Evolutionary conservation across 306 rosid species (phyloP).

Genomic region (Hippophae rhamnoides): DNA sequence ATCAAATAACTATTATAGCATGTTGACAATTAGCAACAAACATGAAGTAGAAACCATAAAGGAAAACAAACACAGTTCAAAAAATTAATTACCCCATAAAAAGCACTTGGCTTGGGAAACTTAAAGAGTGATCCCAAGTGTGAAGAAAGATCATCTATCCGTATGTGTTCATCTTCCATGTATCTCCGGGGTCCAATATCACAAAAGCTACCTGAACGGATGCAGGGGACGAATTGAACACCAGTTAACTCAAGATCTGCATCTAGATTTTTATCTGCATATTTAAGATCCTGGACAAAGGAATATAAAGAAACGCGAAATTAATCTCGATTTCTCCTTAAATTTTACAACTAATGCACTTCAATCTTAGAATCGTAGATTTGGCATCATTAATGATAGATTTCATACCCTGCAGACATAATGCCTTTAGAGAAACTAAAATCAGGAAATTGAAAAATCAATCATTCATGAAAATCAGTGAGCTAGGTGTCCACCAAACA

Average conservation of each 20-base stretch:
- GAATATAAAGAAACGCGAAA: conserved; percentile 13
- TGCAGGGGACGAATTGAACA: conserved; percentile 44
- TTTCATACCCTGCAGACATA: too few species aligned
- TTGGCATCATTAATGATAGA: background rate
- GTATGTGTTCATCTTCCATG: conserved; percentile 98
- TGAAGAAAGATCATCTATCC: conserved; percentile 70
- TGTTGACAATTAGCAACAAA: conserved; percentile 9
- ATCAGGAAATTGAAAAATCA: too few species aligned
- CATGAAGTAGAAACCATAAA: conserved; percentile 3
- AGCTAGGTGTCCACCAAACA: too few species aligned
- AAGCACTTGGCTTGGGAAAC: conserved; percentile 85
- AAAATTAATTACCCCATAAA: conserved; percentile 66
- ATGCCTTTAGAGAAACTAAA: too few species aligned
- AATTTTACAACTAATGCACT: background rate
- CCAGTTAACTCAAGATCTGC: conserved; percentile 32
- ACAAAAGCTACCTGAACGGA: conserved; percentile 93
- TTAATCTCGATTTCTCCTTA: background rate
- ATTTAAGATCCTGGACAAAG: conserved; percentile 37
- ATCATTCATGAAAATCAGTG: too few species aligned
- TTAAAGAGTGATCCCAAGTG: conserved; percentile 54
- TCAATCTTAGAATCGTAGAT: background rate
- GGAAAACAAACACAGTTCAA: conserved; percentile 5
- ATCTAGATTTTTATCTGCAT: conserved; percentile 38
- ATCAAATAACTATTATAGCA: conserved; percentile 62
- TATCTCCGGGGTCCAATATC: conserved; percentile 78